Percentiles rank a stretch among this genome's conserved stretches.
Evolutionary conservation across 306 rosid genomes (phyloP).

Genomic region (Corylus heterophylla): DNA sequence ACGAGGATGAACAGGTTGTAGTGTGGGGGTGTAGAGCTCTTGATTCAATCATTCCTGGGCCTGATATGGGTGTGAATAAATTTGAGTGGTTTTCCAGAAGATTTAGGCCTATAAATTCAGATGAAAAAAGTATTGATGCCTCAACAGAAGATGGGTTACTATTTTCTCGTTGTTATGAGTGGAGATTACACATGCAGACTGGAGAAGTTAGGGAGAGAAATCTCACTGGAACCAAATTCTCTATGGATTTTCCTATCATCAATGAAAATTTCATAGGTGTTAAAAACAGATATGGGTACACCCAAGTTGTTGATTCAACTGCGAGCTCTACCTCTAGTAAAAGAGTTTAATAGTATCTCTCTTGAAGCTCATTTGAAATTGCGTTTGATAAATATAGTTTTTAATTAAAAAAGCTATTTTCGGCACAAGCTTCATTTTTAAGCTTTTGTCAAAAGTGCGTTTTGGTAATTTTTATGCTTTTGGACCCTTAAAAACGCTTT

Average conservation of each 20-base stretch:
- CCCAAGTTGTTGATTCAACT: conserved; percentile 50
- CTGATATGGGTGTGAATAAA: conserved; percentile 34
- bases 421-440: too few relatives aligned
- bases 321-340: conserved; percentile 50
- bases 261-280: conserved; percentile 48
- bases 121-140: not conserved
- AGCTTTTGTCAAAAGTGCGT: too few relatives aligned
- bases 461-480: too few relatives aligned
- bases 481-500: too few relatives aligned
- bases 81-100: conserved; percentile 37
- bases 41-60: conserved; percentile 58
- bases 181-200: conserved; percentile 64
- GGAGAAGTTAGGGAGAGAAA: conserved; percentile 54
- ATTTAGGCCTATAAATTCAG: not conserved
- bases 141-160: conserved; percentile 16
- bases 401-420: too few relatives aligned
- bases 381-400: too few relatives aligned
- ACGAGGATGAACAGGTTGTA: conserved; percentile 52
- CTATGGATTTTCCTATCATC: conserved; percentile 72
- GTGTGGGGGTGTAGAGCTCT: conserved; percentile 75
- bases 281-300: conserved; percentile 51
- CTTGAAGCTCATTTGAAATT: too few relatives aligned
- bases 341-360: not conserved
- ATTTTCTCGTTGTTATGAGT: conserved; percentile 48
- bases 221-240: conserved; percentile 28